A percentile compares a stretch with the other conserved stretches of the same genome.
Evolutionary conservation across 108 stramenopile genomes (phyloP).

Genomic region (Cyclotella sp.): DNA sequence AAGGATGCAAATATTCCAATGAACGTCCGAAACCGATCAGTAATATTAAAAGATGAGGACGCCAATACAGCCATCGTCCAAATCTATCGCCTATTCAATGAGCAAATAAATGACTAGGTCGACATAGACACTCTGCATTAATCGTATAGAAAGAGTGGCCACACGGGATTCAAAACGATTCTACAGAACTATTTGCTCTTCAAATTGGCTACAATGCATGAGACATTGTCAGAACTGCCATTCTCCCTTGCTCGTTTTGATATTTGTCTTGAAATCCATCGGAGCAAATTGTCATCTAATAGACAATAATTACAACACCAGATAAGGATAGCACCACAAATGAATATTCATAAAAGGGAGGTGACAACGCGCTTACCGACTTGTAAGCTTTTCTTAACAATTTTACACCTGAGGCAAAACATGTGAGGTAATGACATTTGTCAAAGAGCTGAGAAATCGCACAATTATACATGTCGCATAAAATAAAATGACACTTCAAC

Average conservation of each 20-base stretch:
- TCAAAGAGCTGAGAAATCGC: not conserved
- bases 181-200: slow-evolving; percentile 38
- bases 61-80: too few relatives aligned
- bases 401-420: slow-evolving; percentile 49
- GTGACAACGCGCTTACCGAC: slow-evolving; percentile 36
- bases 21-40: too few relatives aligned
- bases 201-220: slow-evolving; percentile 75
- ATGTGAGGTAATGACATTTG: not conserved
- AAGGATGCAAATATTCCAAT: too few relatives aligned
- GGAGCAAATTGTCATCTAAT: slow-evolving; percentile 74
- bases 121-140: too few relatives aligned
- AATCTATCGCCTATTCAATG: too few relatives aligned
- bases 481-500: too few relatives aligned
- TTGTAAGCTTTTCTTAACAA: slow-evolving; percentile 72
- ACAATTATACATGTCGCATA: not conserved
- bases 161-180: too few relatives aligned
- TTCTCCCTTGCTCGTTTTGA: slow-evolving; percentile 81
- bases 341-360: not conserved
- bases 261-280: slow-evolving; percentile 76
- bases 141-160: too few relatives aligned
- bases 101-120: too few relatives aligned
- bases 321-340: not conserved
- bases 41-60: too few relatives aligned
- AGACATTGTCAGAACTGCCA: slow-evolving; percentile 85
- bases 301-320: not conserved